Evolutionary conservation across 495 filamentous ascomycete species (phyloP), one percentile per base, ranked within the genome.

Genomic region (Venustampulla echinocandica): DNA sequence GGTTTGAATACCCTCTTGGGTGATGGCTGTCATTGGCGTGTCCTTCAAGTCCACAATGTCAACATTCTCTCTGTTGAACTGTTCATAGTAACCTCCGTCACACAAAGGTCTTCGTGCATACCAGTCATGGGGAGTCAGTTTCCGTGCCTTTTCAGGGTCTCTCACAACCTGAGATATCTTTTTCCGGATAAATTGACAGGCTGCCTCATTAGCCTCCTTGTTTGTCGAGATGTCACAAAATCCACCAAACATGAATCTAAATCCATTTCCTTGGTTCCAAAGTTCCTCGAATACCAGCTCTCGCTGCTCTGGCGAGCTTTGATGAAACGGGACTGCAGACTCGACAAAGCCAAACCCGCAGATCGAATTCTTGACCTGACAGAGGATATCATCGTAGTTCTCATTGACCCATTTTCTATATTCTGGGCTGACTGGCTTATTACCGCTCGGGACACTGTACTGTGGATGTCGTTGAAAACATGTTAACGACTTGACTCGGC

Each of bases 21-120:
- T 82, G 54, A 85, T 77, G 5, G 62, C 60, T 38, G 71, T 58
- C 58, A 85, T 85, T 15, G 58, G 68, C 0, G 64, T 69, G 35
- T 64, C 65, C 56, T 81, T 76, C 43, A 77, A 74, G 44, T 66
- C 64, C n/a, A 49, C 37, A 10, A 42, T 24, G 18, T 33, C 17
- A 19, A 80, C 77, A 46, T 84, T 83, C 13, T 71, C 65, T 54
- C 79, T 66, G 4, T 70, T 64, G 44, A 87, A 61, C 6, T 80
- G 71, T 49, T 85, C 82, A 13, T 85, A 71, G 54, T 85, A 87
- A 0, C 79, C 80, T 5, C 75, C 74, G 0, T 80, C 82, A 1
- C 81, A 81, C 0, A 81, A 85, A 0, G 83, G 66, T 11, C 82
- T 78, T 34, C 81, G 74, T 4, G 25, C 46, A 15, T 41, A 49